Evolutionary conservation across 768 basidiomycete species (phyloP).

Genomic region (Scleroderma bovista): DNA sequence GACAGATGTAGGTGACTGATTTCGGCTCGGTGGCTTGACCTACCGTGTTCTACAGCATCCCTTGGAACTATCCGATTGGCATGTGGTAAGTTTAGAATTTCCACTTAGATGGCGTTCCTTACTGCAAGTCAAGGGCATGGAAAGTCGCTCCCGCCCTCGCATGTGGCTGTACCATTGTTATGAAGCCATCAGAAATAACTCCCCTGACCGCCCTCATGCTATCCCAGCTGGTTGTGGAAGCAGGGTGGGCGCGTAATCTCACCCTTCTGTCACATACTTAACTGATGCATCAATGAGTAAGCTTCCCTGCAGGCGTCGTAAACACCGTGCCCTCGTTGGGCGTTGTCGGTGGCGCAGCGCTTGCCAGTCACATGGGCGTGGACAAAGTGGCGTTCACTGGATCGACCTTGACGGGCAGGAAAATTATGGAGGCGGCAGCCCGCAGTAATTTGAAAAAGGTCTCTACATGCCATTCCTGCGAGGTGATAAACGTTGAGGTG

Average conservation of each 20-base stretch:
- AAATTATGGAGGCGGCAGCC: slow-evolving; percentile 88
- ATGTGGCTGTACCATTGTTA: slow-evolving; percentile 86
- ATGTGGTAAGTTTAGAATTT: slow-evolving; percentile 52
- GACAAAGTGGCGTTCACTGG: slow-evolving; percentile 97
- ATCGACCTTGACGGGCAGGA: slow-evolving; percentile 82
- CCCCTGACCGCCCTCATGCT: slow-evolving; percentile 81
- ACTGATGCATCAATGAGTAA: slow-evolving; percentile 25
- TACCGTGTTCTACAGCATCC: slow-evolving; percentile 47
- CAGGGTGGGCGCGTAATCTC: slow-evolving; percentile 49
- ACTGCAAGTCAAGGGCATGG: slow-evolving; percentile 55
- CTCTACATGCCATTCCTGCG: slow-evolving; percentile 22
- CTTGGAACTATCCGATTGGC: slow-evolving; percentile 90
- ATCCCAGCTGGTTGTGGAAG: slow-evolving; percentile 75
- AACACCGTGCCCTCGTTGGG: slow-evolving; percentile 87
- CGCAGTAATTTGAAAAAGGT: slow-evolving; percentile 94
- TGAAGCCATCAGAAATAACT: slow-evolving; percentile 90
- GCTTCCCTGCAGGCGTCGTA: slow-evolving; percentile 87
- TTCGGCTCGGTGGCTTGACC: slow-evolving; percentile 6
- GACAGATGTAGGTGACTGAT: slow-evolving; percentile 61
- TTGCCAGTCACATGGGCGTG: slow-evolving; percentile 76
- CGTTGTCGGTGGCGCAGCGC: slow-evolving; percentile 75
- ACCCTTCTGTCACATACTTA: slow-evolving; percentile 6
- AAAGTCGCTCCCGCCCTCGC: slow-evolving; percentile 92
- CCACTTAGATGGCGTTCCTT: not conserved
- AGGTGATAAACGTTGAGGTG: slow-evolving; percentile 13